phyloP scores from a whole-genome alignment of 495 filamentous ascomycete species.

The Saxispiralis lemnorum region DNA sequence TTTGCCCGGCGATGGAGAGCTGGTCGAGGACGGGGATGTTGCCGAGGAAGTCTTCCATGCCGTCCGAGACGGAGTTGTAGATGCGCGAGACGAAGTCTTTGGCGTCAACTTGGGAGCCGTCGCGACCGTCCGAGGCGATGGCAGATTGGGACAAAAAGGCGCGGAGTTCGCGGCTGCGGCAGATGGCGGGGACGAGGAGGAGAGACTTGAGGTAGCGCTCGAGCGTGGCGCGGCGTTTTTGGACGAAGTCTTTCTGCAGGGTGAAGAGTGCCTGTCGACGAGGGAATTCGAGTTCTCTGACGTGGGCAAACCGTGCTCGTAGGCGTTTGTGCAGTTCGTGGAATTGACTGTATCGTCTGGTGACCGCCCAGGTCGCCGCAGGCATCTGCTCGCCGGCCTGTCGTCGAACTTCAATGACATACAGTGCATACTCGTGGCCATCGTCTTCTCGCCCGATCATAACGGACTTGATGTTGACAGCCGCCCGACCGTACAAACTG shows the following conservation, averaged over 20 bases:
- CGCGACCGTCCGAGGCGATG: slow-evolving; percentile 33
- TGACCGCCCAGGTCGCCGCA: slow-evolving; percentile 28
- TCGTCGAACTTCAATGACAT: slow-evolving; percentile 79
- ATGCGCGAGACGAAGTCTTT: slow-evolving; percentile 86
- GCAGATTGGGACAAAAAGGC: slow-evolving; percentile 85
- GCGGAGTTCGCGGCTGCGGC: slow-evolving; percentile 76
- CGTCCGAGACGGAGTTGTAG: slow-evolving; percentile 89
- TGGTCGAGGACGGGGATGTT: slow-evolving; percentile 94
- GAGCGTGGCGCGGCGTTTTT: slow-evolving; percentile 65
- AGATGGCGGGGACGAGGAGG: slow-evolving; percentile 77
- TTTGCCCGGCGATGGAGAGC: slow-evolving; percentile 79
- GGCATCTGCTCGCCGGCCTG: slow-evolving; percentile 52
- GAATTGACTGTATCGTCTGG: slow-evolving; percentile 74
- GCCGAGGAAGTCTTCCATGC: slow-evolving; percentile 93
- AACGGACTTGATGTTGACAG: slow-evolving; percentile 73
- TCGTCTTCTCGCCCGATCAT: slow-evolving; percentile 84
- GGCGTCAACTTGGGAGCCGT: slow-evolving; percentile 38
- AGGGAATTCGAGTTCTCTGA: slow-evolving; percentile 81
- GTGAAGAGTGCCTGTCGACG: slow-evolving; percentile 86
- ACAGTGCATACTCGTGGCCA: slow-evolving; percentile 82
- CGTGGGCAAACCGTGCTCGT: slow-evolving; percentile 63
- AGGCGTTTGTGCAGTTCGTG: slow-evolving; percentile 86
- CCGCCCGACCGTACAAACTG: slow-evolving; percentile 82
- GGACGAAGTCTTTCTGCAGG: slow-evolving; percentile 82
- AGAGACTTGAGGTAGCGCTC: slow-evolving; percentile 76